Evolutionary conservation across 768 basidiomycete species (phyloP).

Genomic region (Mycena leptocephala): DNA sequence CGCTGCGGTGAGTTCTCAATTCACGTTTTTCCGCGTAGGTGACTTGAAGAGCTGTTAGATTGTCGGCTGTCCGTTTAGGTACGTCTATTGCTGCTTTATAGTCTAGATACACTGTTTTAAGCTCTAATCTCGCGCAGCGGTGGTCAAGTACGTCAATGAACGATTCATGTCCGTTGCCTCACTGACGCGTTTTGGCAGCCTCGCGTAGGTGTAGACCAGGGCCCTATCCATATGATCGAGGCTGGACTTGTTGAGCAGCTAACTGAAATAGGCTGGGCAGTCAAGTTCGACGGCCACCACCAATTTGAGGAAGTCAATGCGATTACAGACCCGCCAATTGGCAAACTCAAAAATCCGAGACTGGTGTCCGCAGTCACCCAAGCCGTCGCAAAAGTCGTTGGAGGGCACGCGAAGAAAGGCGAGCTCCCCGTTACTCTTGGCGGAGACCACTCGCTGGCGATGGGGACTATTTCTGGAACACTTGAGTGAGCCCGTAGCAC

Average conservation of each 20-base stretch:
- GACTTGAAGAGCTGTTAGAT: constrained; percentile 65
- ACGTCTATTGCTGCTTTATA: constrained; percentile 45
- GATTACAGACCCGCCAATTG: constrained; percentile 84
- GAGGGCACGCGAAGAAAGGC: constrained; percentile 82
- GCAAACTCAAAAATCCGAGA: constrained; percentile 92
- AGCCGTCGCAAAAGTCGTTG: constrained; percentile 85
- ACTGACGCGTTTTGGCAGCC: constrained; percentile 61
- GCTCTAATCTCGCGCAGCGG: constrained; percentile 59
- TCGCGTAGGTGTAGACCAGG: constrained; percentile 87
- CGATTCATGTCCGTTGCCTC: constrained; percentile 10
- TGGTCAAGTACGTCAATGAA: constrained; percentile 69
- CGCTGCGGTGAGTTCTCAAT: constrained; percentile 75
- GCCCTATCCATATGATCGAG: constrained; percentile 91
- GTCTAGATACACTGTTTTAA: constrained; percentile 1
- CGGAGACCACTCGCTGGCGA: constrained; percentile 95
- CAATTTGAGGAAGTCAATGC: constrained; percentile 85
- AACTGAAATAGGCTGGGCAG: constrained; percentile 87
- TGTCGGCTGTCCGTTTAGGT: constrained; percentile 97
- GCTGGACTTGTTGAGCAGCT: constrained; percentile 89
- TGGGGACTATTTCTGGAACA: constrained; percentile 93
- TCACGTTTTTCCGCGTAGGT: not conserved
- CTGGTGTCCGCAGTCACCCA: constrained; percentile 88
- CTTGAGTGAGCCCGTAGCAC: constrained; percentile 23
- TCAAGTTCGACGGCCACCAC: constrained; percentile 92
- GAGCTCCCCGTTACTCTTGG: constrained; percentile 92